These are phyloP conservation scores for Neonectria magnoliae DNA, from an alignment of 2,329 filamentous ascomycete genomes.

Conservation along the genomic window DNA sequence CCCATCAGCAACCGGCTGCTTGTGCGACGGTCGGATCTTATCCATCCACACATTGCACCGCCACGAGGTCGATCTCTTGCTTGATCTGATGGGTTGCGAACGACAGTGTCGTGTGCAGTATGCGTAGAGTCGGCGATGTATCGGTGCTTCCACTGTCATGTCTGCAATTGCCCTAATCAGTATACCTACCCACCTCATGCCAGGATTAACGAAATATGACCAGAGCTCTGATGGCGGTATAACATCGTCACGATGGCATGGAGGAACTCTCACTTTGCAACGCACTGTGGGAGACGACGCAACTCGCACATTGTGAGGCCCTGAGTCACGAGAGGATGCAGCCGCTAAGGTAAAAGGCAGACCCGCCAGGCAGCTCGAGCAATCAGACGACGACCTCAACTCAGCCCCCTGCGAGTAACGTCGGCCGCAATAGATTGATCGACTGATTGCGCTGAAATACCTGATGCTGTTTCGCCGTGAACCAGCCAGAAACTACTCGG, in stretches of 20 bases:
- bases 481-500: conserved; percentile 23
- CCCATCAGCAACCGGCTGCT: conserved; percentile 12
- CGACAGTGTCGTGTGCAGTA: neutral
- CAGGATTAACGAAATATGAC: neutral
- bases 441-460: conserved; percentile 41
- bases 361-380: conserved; percentile 35
- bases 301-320: conserved; percentile 29
- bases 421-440: conserved; percentile 37
- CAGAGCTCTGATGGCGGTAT: conserved; percentile 12
- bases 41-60: conserved; percentile 14
- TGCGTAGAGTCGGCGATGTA: neutral
- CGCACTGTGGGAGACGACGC: conserved; percentile 13
- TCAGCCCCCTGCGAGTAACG: conserved; percentile 32
- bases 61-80: conserved; percentile 12
- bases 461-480: conserved; percentile 35
- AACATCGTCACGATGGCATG: conserved; percentile 1
- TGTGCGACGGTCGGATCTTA: conserved; percentile 18
- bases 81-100: conserved; percentile 11
- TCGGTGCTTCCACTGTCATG: neutral
- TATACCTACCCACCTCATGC: neutral
- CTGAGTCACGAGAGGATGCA: conserved; percentile 26
- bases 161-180: conserved; percentile 1
- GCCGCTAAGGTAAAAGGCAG: conserved; percentile 36
- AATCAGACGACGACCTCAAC: conserved; percentile 33
- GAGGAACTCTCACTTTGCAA: conserved; percentile 4